These are phyloP conservation scores for Rhodotorula sphaerocarpa DNA, from an alignment of 768 basidiomycete genomes.

Conservation along the genomic window DNA sequence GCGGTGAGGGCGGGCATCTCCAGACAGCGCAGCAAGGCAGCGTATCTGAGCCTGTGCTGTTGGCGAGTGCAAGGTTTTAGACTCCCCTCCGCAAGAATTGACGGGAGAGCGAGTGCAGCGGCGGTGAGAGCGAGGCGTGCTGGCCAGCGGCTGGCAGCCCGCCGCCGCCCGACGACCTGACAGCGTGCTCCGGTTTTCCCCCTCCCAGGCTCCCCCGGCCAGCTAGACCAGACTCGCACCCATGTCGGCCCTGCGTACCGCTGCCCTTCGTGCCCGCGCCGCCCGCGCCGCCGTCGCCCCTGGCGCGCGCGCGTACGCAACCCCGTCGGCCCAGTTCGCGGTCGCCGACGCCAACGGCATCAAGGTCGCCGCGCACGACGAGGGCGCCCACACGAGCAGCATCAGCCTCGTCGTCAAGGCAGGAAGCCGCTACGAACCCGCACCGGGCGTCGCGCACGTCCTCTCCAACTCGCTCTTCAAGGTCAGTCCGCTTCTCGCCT, in stretches of 20 bases:
- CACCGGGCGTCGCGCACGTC: constrained; percentile 82
- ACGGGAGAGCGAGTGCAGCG: too few relatives aligned
- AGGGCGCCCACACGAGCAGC: constrained; percentile 70
- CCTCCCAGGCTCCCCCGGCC: not conserved
- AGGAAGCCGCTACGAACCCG: constrained; percentile 77
- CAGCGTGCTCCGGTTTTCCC: not conserved
- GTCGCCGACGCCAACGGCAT: constrained; percentile 56
- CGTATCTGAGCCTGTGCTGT: too few relatives aligned
- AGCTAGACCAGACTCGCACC: not conserved
- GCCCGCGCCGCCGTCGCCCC: constrained; percentile 3
- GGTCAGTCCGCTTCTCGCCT: constrained; percentile 51
- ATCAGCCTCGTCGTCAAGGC: constrained; percentile 89
- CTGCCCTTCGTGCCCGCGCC: constrained; percentile 6
- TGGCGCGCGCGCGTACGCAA: constrained; percentile 14
- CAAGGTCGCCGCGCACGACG: constrained; percentile 77
- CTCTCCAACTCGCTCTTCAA: constrained; percentile 99
- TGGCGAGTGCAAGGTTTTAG: too few relatives aligned
- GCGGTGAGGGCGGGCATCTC: too few relatives aligned
- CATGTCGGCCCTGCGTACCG: constrained; percentile 8
- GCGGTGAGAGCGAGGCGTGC: too few relatives aligned
- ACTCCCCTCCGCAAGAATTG: too few relatives aligned
- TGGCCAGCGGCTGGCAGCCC: too few relatives aligned
- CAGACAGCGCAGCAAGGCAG: too few relatives aligned
- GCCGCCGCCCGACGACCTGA: too few relatives aligned
- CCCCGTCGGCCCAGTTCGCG: constrained; percentile 7